These are phyloP conservation scores for Pleurotus eryngii DNA, from an alignment of 768 basidiomycete species.

Conservation along the genomic window DNA sequence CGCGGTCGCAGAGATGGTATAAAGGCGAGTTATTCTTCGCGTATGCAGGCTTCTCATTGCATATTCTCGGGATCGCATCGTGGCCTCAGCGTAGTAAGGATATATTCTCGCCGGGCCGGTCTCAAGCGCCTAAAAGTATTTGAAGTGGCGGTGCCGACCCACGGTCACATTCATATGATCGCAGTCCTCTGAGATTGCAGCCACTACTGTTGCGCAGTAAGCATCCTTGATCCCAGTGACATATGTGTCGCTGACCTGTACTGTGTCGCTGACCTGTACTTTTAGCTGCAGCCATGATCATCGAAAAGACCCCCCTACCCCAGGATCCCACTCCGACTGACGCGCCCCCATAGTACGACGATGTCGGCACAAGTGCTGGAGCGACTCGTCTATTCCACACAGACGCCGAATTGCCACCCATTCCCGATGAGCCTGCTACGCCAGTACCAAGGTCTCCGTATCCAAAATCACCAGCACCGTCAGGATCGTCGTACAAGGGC, in stretches of 20 bases:
- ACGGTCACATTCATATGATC: too few relatives aligned
- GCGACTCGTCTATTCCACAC: neutral
- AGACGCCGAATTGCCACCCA: neutral
- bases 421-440: neutral
- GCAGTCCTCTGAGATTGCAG: neutral
- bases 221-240: neutral
- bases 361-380: constrained; percentile 6
- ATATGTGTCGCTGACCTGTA: constrained; percentile 3
- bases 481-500: constrained; percentile 4
- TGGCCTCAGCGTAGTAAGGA: too few relatives aligned
- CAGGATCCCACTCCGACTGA: constrained; percentile 36
- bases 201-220: neutral
- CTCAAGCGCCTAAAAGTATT: too few relatives aligned
- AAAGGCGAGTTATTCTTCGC: too few relatives aligned
- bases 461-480: too few relatives aligned
- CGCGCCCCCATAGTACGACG: constrained; percentile 39
- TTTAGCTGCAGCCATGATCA: constrained; percentile 19
- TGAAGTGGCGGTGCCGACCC: neutral
- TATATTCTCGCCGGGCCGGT: too few relatives aligned
- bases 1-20: too few relatives aligned
- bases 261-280: too few relatives aligned
- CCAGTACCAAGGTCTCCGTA: constrained; percentile 2
- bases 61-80: too few relatives aligned
- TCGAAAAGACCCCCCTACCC: constrained; percentile 31
- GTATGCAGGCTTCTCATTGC: too few relatives aligned